These are phyloP conservation scores for Botrytis porri DNA, from an alignment of 2,329 filamentous ascomycete genomes.

Conservation along the genomic window DNA sequence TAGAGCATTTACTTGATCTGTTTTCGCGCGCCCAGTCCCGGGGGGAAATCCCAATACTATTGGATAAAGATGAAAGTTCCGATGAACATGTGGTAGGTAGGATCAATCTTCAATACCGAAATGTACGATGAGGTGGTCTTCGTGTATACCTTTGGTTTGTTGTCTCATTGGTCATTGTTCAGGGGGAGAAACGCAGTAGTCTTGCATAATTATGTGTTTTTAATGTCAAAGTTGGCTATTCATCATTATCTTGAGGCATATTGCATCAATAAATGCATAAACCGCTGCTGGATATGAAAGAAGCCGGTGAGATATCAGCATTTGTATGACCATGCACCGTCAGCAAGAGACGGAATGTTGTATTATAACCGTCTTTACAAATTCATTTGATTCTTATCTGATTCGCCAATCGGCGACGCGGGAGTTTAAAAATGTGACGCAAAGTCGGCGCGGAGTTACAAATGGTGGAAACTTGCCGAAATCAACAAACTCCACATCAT, in stretches of 20 bases:
- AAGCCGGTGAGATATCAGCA: background rate
- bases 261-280: background rate
- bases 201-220: background rate
- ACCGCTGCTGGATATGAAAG: background rate
- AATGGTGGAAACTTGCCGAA: background rate
- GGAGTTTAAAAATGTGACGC: background rate
- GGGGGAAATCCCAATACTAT: background rate
- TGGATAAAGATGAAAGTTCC: background rate
- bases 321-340: background rate
- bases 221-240: background rate
- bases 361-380: background rate
- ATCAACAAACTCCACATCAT: background rate
- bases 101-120: background rate
- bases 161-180: background rate
- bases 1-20: background rate
- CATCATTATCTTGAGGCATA: background rate
- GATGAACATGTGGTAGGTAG: fast-evolving
- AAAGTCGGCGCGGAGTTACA: background rate
- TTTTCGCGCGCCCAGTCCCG: background rate
- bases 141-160: background rate
- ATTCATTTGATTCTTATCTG: background rate
- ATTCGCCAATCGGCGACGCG: background rate
- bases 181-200: background rate
- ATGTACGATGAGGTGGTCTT: background rate
- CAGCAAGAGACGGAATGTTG: background rate